Conservation (phyloP, 1,284 basidiomycete species). For the Ceratobasidium sp. region DNA sequence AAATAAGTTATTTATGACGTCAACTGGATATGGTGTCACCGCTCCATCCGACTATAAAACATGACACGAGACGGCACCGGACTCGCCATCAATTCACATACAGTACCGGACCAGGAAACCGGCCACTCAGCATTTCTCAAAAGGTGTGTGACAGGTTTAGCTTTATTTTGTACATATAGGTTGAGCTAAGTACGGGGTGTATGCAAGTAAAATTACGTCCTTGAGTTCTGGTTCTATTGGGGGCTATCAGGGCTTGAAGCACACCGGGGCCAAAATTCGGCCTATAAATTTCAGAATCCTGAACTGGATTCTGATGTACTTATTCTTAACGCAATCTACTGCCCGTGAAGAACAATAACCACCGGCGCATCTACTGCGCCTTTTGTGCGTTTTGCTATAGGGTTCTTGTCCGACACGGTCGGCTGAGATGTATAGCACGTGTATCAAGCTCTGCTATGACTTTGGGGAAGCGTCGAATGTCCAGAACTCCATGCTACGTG, state of each 20-base stretch:
- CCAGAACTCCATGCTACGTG: constrained; percentile 6
- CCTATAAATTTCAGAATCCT: no score
- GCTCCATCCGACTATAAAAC: constrained; percentile 5
- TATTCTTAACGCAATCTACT: background rate
- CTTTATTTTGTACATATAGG: no score
- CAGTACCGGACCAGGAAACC: no score
- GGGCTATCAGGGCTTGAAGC: no score
- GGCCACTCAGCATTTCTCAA: no score
- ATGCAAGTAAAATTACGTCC: no score
- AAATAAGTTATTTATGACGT: background rate
- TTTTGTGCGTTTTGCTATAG: constrained; percentile 1
- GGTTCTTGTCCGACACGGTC: constrained; percentile 26
- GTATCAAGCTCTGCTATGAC: constrained; percentile 19
- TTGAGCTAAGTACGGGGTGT: no score
- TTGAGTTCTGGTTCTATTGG: no score
- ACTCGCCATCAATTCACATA: no score
- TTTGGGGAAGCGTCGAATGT: constrained; percentile 26
- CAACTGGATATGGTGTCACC: constrained; percentile 11
- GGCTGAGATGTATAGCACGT: constrained; percentile 29
- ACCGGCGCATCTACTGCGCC: background rate
- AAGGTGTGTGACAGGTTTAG: no score
- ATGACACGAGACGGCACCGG: background rate
- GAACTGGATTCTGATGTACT: no score
- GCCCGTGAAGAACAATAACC: background rate
- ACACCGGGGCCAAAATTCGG: no score